Percentiles rank a stretch among this genome's conserved stretches.
Conservation (phyloP, 768 basidiomycete species). For the Pulveroboletus sp. region DNA sequence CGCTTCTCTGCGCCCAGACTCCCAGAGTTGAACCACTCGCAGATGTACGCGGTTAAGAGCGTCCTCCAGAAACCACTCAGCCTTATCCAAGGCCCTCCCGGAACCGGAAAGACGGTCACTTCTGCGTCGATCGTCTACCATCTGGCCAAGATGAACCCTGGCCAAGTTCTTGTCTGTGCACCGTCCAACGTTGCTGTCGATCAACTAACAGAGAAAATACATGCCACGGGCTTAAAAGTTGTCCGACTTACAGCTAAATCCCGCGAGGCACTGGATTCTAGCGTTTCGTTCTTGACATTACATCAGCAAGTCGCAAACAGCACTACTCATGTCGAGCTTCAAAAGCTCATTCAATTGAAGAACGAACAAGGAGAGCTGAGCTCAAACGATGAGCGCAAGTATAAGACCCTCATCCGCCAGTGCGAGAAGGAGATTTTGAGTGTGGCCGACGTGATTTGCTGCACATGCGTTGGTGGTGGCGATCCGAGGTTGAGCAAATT, state of each 20-base stretch:
- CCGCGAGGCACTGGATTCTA: conserved; percentile 96
- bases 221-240: conserved; percentile 97
- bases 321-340: conserved; percentile 92
- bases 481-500: conserved; percentile 94
- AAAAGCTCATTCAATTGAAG: conserved; percentile 97
- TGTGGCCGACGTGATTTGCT: conserved; percentile 97
- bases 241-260: conserved; percentile 98
- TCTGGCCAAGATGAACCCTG: conserved; percentile 98
- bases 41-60: conserved; percentile 99
- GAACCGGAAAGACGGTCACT: conserved; percentile 98
- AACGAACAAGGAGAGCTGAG: conserved; percentile 97
- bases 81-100: conserved; percentile 97
- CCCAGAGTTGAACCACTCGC: conserved; percentile 97
- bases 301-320: conserved; percentile 98
- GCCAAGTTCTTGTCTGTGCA: conserved; percentile 97
- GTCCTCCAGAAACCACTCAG: conserved; percentile 97
- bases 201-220: conserved; percentile 98
- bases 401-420: conserved; percentile 90
- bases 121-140: conserved; percentile 99
- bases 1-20: conserved; percentile 95
- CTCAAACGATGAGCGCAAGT: conserved; percentile 95
- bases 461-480: conserved; percentile 96
- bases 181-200: conserved; percentile 99
- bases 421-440: conserved; percentile 97
- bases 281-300: conserved; percentile 86